These are phyloP conservation scores for Tilletia setariae DNA, from an alignment of 1,284 basidiomycete genomes.

Conservation along the genomic window DNA sequence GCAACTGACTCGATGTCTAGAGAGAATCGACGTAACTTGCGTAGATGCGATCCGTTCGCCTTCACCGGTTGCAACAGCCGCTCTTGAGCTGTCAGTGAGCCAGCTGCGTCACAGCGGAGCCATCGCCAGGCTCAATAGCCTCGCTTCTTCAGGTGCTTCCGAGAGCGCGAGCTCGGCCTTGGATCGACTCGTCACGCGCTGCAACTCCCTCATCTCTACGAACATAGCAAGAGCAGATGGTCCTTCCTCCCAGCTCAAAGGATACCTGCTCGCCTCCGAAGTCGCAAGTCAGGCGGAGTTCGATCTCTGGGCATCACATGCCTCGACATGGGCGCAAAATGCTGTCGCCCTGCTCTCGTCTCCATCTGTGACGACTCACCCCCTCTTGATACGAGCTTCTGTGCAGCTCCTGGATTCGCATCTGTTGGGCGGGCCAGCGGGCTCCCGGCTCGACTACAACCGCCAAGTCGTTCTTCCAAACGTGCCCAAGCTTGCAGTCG, in stretches of 20 bases:
- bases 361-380: neutral
- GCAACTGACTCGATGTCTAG: neutral
- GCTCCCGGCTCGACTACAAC: constrained; percentile 2
- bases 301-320: constrained; percentile 3
- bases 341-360: neutral
- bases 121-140: neutral
- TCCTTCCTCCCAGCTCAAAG: neutral
- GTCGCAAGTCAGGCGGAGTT: neutral
- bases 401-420: neutral
- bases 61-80: neutral
- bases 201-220: constrained; percentile 5
- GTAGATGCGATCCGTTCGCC: neutral
- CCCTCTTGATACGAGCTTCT: neutral
- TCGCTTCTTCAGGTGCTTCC: neutral
- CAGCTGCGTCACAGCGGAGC: constrained; percentile 5
- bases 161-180: neutral
- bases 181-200: neutral
- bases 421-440: neutral
- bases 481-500: neutral
- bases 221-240: neutral
- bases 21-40: neutral
- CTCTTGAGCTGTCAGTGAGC: neutral
- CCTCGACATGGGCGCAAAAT: constrained; percentile 4
- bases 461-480: constrained; percentile 8
- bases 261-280: constrained; percentile 2